phyloP scores from a whole-genome alignment of 306 rosid genomes.

The Morella rubra region DNA sequence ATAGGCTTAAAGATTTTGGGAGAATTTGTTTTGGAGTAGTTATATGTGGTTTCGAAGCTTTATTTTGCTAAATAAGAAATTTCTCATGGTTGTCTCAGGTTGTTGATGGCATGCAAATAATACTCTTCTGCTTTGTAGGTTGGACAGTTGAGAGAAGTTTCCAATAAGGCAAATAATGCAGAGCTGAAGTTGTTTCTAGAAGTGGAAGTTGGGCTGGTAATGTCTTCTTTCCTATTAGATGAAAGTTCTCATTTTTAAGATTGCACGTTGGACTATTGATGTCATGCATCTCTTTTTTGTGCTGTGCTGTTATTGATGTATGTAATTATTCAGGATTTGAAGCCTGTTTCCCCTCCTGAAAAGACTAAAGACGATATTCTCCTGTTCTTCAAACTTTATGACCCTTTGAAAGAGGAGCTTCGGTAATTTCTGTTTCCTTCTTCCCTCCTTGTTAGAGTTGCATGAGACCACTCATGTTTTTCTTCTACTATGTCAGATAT shows the following conservation, averaged over 20 bases:
- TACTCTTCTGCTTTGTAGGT: slow-evolving; percentile 31
- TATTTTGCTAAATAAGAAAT: neutral
- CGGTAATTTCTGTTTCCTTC: slow-evolving; percentile 11
- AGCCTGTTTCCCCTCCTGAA: slow-evolving; percentile 36
- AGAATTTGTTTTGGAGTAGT: neutral
- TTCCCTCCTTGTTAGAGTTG: neutral
- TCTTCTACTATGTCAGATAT: slow-evolving; percentile 23
- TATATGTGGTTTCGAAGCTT: neutral
- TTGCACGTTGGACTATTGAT: neutral
- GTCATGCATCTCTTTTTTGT: neutral
- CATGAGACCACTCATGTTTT: slow-evolving; percentile 6
- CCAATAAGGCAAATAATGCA: slow-evolving; percentile 36
- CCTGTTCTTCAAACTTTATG: slow-evolving; percentile 44
- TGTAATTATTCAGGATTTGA: slow-evolving; percentile 30
- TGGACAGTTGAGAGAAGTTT: slow-evolving; percentile 46
- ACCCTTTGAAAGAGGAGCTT: slow-evolving; percentile 29
- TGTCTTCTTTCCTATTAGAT: neutral
- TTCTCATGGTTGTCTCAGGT: neutral
- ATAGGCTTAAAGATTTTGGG: neutral
- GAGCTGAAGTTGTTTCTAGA: slow-evolving; percentile 46
- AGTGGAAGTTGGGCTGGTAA: slow-evolving; percentile 46
- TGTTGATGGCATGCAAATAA: slow-evolving; percentile 1
- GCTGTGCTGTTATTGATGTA: slow-evolving; percentile 9
- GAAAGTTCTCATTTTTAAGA: neutral
- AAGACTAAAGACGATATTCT: slow-evolving; percentile 41